These are phyloP conservation scores for Triangularia setosa DNA, from an alignment of 2,329 filamentous ascomycete species.

Conservation along the genomic window DNA sequence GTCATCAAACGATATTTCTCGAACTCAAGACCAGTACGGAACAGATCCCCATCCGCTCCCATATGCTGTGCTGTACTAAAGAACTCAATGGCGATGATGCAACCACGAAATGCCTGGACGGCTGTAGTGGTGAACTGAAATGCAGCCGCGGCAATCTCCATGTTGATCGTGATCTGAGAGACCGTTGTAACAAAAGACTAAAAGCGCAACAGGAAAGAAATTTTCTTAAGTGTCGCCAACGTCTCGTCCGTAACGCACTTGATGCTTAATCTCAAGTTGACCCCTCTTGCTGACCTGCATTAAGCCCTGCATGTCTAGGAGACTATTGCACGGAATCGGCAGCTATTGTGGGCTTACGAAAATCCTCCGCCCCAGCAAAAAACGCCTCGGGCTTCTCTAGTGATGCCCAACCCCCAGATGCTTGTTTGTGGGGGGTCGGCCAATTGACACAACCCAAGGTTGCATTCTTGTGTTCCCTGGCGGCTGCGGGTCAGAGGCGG, in stretches of 20 bases:
- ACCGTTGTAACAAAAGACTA: neutral
- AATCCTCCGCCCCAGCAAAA: no score
- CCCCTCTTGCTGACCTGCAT: neutral
- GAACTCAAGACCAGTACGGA: conserved; percentile 21
- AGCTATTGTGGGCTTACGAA: no score
- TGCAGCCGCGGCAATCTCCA: conserved; percentile 10
- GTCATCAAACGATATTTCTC: conserved; percentile 22
- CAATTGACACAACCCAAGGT: neutral
- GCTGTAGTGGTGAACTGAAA: conserved; percentile 16
- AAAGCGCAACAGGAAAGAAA: neutral
- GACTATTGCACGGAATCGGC: neutral
- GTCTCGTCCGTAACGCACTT: neutral
- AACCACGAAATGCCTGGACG: conserved; percentile 19
- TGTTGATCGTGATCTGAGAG: neutral
- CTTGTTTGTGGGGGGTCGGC: neutral
- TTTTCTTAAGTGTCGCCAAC: neutral
- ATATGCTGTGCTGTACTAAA: conserved; percentile 22
- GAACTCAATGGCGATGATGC: conserved; percentile 20
- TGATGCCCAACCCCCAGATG: neutral
- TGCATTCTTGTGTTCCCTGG: neutral
- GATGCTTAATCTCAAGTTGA: neutral
- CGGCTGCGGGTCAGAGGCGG: neutral
- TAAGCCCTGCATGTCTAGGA: neutral
- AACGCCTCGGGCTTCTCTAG: no score
- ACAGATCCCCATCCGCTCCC: conserved; percentile 21